phyloP scores from a whole-genome alignment of 2,329 filamentous ascomycete species.

The Alternaria atra region DNA sequence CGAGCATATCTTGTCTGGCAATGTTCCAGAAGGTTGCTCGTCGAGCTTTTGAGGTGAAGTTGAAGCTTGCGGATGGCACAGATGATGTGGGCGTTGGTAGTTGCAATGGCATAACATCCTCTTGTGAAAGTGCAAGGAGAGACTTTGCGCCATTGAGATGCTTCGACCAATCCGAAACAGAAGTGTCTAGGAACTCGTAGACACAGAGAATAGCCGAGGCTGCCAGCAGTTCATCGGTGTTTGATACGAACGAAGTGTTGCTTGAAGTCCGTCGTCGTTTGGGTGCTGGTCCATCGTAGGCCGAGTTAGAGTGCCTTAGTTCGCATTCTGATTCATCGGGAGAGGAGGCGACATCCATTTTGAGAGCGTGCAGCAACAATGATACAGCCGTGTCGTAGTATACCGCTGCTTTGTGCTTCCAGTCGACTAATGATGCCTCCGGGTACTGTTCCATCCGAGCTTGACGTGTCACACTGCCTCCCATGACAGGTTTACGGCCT shows the following conservation, averaged over 20 bases:
- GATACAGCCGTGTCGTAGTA: slow-evolving; percentile 69
- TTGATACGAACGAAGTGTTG: slow-evolving; percentile 51
- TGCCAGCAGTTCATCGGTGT: slow-evolving; percentile 68
- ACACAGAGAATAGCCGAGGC: slow-evolving; percentile 73
- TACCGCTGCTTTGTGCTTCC: slow-evolving; percentile 68
- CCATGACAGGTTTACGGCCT: slow-evolving; percentile 60
- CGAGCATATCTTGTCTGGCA: slow-evolving; percentile 71
- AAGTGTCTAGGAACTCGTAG: slow-evolving; percentile 74
- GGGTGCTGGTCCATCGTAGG: slow-evolving; percentile 27
- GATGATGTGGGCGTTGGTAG: slow-evolving; percentile 51
- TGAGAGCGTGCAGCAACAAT: slow-evolving; percentile 52
- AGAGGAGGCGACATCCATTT: slow-evolving; percentile 42
- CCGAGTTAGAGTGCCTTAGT: slow-evolving; percentile 15
- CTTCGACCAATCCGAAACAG: slow-evolving; percentile 68
- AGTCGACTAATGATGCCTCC: slow-evolving; percentile 60
- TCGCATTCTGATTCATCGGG: slow-evolving; percentile 44
- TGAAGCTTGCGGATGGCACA: slow-evolving; percentile 35
- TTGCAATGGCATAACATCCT: slow-evolving; percentile 58
- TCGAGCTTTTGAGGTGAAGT: slow-evolving; percentile 61
- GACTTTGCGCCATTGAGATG: slow-evolving; percentile 73
- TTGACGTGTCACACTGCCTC: slow-evolving; percentile 58
- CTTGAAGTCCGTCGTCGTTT: slow-evolving; percentile 57
- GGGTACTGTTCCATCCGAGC: slow-evolving; percentile 64
- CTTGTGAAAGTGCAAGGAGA: slow-evolving; percentile 65
- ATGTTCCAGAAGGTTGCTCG: slow-evolving; percentile 73